Evolutionary conservation across 192 early-diverging fungal species (phyloP), one percentile per base, ranked within the genome.

Genomic region (Paraglomus occultum): DNA sequence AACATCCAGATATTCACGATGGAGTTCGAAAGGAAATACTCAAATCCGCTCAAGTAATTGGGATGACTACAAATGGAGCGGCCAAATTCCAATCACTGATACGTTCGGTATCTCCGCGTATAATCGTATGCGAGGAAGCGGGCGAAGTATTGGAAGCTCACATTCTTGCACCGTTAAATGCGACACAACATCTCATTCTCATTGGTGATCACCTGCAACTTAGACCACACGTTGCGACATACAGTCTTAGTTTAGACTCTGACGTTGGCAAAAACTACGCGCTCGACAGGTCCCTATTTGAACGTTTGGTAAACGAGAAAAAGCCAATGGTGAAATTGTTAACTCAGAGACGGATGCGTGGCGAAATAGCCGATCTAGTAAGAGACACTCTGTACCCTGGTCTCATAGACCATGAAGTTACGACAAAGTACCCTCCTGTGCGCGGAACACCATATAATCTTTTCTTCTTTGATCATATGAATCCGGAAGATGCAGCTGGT

Each of bases 121-220:
- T 86, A 23, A 81, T 86, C 59, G 78, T 86, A 45, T 83, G 81
- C 14, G 85, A 86, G 73, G 85, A 86, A 67, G 85, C 85, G 0
- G 85, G 81, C 12, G 83, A 82, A 62, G 79, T 85, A 38, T 63
- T 82, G 8, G 81, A 82, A 66, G 79, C 81, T 0, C 81, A 85
- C 44, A 83, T 85, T 57, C 51, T 85, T 51, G 50, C 50, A 8
- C 50, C 81, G 0, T 73, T 86, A 0, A 77, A 79, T 3, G 38
- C 63, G 0, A 77, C 83, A 0, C 81, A 86, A 44, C 85, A 86
- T 59, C 38, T 86, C 15, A 82, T 86, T 46, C 66, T 86, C 6
- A 86, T 86, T 51, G 85, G 84, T 12, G 80, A 84, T 48, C 74
- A 72, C 52, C 40, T 67, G 44, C 79, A 80, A 60, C 73, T 78